Evolutionary conservation across 1,139 yeast genomes (phyloP).

Genomic region (Eremothecium gossypii): DNA sequence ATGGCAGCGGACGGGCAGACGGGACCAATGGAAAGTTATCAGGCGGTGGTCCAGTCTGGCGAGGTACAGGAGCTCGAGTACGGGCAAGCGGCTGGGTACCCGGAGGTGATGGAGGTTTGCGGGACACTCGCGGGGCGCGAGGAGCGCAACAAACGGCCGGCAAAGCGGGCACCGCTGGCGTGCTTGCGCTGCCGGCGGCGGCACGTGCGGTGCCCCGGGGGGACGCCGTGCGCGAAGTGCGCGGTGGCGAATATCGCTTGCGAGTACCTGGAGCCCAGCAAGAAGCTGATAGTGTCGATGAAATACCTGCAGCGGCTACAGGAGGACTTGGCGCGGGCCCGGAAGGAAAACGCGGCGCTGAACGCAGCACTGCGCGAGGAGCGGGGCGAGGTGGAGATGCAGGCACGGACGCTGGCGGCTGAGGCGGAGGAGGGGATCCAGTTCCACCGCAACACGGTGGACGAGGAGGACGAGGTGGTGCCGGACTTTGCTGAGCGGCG

Average conservation of each 20-base stretch:
- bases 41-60: background rate
- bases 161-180: constrained; percentile 20
- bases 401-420: constrained; percentile 3
- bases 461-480: constrained; percentile 38
- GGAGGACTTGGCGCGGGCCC: constrained; percentile 45
- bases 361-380: constrained; percentile 33
- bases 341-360: constrained; percentile 47
- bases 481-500: constrained; percentile 62
- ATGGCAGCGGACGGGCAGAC: too few species aligned
- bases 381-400: background rate
- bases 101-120: background rate
- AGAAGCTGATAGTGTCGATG: constrained; percentile 69
- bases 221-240: constrained; percentile 67
- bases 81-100: background rate
- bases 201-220: constrained; percentile 77
- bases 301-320: constrained; percentile 62
- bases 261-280: constrained; percentile 70
- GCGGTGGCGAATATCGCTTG: constrained; percentile 49
- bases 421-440: constrained; percentile 2
- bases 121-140: too few species aligned
- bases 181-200: constrained; percentile 68
- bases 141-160: too few species aligned
- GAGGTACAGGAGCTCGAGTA: background rate
- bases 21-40: background rate
- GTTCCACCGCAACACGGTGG: constrained; percentile 8